These are phyloP conservation scores for Coniochaeta ligniaria DNA, from an alignment of 2,329 filamentous ascomycete species.

Conservation along the genomic window DNA sequence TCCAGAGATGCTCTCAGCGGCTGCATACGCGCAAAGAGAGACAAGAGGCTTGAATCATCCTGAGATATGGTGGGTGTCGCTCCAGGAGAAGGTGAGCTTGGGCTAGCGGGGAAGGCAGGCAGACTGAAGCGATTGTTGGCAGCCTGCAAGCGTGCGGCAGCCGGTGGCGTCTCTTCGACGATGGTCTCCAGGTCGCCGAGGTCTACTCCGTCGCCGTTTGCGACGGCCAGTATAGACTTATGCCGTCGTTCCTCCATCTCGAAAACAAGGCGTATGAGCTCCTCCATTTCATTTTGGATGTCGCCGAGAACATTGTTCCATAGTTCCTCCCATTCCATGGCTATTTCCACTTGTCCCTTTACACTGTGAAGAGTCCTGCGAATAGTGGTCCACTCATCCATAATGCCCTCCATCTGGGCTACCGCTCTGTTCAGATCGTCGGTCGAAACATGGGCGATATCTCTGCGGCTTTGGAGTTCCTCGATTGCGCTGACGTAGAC, in stretches of 20 bases:
- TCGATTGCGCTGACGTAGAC: slow-evolving; percentile 95
- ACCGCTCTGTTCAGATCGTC: slow-evolving; percentile 71
- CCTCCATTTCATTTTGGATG: slow-evolving; percentile 71
- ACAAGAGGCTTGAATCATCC: slow-evolving; percentile 82
- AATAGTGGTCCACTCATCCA: slow-evolving; percentile 79
- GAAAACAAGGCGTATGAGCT: slow-evolving; percentile 66
- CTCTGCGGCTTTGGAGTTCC: slow-evolving; percentile 70
- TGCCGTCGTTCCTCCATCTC: slow-evolving; percentile 97
- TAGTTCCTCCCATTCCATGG: slow-evolving; percentile 98
- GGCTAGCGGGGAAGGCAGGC: slow-evolving; percentile 54
- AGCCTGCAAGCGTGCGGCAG: slow-evolving; percentile 40
- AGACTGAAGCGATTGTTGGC: slow-evolving; percentile 62
- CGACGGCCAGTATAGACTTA: slow-evolving; percentile 60
- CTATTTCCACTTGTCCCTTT: slow-evolving; percentile 87
- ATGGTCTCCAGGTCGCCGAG: slow-evolving; percentile 90
- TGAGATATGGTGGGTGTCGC: slow-evolving; percentile 49
- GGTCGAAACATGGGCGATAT: slow-evolving; percentile 64
- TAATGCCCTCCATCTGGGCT: slow-evolving; percentile 80
- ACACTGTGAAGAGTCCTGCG: slow-evolving; percentile 69
- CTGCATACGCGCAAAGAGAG: slow-evolving; percentile 91
- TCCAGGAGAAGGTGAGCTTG: slow-evolving; percentile 45
- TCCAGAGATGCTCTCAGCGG: slow-evolving; percentile 87
- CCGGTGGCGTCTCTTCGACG: slow-evolving; percentile 72
- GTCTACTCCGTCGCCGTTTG: slow-evolving; percentile 60
- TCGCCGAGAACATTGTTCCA: slow-evolving; percentile 93